A percentile compares a stretch with the other conserved stretches of the same genome.
These are phyloP conservation scores for Raffaelea albimanens DNA, from an alignment of 2,329 filamentous ascomycete species.

Conservation along the genomic window DNA sequence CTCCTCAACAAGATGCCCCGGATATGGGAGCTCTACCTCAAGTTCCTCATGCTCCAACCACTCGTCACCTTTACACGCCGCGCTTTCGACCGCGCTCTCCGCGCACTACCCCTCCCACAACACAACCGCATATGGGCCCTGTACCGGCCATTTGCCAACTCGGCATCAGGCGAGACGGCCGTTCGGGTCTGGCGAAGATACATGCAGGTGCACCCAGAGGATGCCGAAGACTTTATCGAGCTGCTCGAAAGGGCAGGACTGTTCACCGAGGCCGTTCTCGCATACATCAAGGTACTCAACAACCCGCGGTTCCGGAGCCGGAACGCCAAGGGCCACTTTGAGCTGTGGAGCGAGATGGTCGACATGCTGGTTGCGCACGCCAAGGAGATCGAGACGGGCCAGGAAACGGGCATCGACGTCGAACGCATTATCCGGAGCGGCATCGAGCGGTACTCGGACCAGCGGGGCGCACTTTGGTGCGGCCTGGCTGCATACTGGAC, in stretches of 20 bases:
- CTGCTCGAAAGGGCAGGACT: constrained; percentile 70
- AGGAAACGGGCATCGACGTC: constrained; percentile 77
- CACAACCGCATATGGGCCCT: constrained; percentile 93
- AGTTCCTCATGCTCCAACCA: constrained; percentile 85
- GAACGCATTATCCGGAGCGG: constrained; percentile 90
- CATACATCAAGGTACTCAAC: constrained; percentile 87
- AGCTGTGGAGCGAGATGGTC: constrained; percentile 97
- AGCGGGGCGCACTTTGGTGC: constrained; percentile 90
- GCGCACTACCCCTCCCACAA: constrained; percentile 86
- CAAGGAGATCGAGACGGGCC: constrained; percentile 69
- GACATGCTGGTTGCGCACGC: constrained; percentile 89
- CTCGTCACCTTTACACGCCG: constrained; percentile 76
- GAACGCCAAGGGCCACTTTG: constrained; percentile 87
- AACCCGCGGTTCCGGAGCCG: constrained; percentile 87
- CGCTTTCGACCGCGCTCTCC: constrained; percentile 84
- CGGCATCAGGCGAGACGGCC: constrained; percentile 80
- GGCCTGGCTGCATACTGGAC: constrained; percentile 96
- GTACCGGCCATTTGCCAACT: constrained; percentile 85
- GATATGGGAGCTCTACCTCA: constrained; percentile 97
- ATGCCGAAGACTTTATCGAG: constrained; percentile 91
- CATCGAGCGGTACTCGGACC: constrained; percentile 82
- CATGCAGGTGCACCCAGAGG: constrained; percentile 93
- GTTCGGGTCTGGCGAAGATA: constrained; percentile 92
- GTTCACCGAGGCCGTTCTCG: constrained; percentile 84
- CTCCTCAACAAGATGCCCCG: constrained; percentile 97